Conservation (phyloP, 805 yeast genomes). For the Candida khao-thaluensis region DNA sequence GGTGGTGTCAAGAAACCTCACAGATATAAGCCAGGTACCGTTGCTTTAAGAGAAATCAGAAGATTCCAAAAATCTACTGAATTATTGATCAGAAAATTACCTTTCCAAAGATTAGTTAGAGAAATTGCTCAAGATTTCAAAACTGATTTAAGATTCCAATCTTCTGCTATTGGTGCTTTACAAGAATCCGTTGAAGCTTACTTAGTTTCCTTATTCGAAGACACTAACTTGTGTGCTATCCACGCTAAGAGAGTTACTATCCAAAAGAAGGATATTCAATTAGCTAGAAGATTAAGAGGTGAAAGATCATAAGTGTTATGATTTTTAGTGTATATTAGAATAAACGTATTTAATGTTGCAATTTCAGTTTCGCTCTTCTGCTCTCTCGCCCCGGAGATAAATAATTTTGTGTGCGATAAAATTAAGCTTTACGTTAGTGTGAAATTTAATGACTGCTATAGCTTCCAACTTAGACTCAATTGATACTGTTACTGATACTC, state of each 20-base stretch:
- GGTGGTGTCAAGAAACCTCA: slow-evolving; percentile 51
- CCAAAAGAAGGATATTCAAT: slow-evolving; percentile 49
- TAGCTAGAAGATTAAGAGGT: slow-evolving; percentile 51
- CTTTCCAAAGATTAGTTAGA: slow-evolving; percentile 49
- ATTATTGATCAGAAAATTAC: slow-evolving; percentile 47
- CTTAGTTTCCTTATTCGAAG: slow-evolving; percentile 47
- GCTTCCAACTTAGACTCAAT: slow-evolving; percentile 3
- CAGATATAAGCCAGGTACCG: slow-evolving; percentile 52
- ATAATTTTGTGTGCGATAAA: neutral
- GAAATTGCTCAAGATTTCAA: slow-evolving; percentile 49
- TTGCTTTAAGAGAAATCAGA: slow-evolving; percentile 49
- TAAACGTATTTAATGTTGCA: slow-evolving; percentile 4
- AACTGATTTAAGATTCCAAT: slow-evolving; percentile 47
- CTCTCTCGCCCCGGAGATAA: no score
- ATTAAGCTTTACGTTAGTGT: neutral
- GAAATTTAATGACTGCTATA: neutral
- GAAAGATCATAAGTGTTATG: slow-evolving; percentile 37
- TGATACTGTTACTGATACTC: slow-evolving; percentile 15
- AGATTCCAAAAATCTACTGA: slow-evolving; percentile 49
- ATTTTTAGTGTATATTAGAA: slow-evolving; percentile 7
- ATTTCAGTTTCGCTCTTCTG: neutral
- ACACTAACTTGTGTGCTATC: slow-evolving; percentile 49
- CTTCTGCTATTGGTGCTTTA: slow-evolving; percentile 48
- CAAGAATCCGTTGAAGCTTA: slow-evolving; percentile 49
- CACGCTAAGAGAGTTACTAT: slow-evolving; percentile 50